phyloP scores from a whole-genome alignment of 768 basidiomycete species.

The Pleurotus tuoliensis region DNA sequence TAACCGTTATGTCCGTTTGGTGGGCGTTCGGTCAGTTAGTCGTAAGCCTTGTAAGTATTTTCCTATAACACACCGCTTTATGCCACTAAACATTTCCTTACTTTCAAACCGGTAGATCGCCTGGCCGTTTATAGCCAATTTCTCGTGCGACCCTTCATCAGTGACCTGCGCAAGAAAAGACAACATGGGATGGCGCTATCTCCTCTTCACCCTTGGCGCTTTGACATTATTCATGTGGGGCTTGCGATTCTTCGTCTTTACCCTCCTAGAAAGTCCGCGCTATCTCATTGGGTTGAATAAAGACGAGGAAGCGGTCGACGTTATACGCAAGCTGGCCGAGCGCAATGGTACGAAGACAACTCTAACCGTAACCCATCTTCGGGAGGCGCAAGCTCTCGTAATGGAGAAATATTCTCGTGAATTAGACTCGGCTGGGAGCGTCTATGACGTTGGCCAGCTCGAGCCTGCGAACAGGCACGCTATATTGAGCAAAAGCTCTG shows the following conservation, averaged over 20 bases:
- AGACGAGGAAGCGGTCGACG: slow-evolving; percentile 59
- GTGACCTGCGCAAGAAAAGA: slow-evolving; percentile 38
- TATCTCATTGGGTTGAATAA: slow-evolving; percentile 66
- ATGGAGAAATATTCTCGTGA: not conserved
- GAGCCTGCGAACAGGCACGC: slow-evolving; percentile 9
- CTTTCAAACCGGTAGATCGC: slow-evolving; percentile 39
- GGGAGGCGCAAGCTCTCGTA: slow-evolving; percentile 15
- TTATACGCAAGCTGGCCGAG: slow-evolving; percentile 58
- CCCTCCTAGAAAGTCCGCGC: slow-evolving; percentile 65
- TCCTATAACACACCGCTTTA: not conserved
- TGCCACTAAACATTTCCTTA: no score
- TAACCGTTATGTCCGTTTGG: slow-evolving; percentile 73
- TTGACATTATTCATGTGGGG: slow-evolving; percentile 62
- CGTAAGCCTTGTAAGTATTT: slow-evolving; percentile 33
- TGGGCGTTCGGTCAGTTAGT: slow-evolving; percentile 75
- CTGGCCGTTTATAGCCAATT: slow-evolving; percentile 67
- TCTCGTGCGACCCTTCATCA: slow-evolving; percentile 44
- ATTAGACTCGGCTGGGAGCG: not conserved
- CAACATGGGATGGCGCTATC: slow-evolving; percentile 75
- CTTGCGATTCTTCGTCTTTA: slow-evolving; percentile 62
- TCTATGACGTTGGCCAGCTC: slow-evolving; percentile 1
- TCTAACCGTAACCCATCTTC: slow-evolving; percentile 50
- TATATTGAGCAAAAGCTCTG: slow-evolving; percentile 35
- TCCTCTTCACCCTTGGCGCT: slow-evolving; percentile 66
- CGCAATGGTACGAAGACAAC: slow-evolving; percentile 49